A percentile compares a stretch with the other conserved stretches of the same genome.
These are phyloP conservation scores for Collybia mongolica DNA, from an alignment of 768 basidiomycete genomes.

Conservation along the genomic window DNA sequence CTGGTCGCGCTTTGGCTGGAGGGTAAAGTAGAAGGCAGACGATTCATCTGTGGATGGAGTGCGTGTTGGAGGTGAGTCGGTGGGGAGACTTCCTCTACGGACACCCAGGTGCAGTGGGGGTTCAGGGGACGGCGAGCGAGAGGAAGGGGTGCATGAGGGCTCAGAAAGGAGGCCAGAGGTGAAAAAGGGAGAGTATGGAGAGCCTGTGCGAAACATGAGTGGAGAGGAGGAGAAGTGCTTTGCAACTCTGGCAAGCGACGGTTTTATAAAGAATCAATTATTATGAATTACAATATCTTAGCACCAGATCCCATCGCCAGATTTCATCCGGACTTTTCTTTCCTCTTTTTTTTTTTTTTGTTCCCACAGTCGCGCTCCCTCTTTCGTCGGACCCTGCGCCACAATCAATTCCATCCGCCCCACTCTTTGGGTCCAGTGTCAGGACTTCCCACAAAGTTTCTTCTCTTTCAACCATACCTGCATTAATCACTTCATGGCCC, in stretches of 20 bases:
- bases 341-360: too few species aligned
- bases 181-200: constrained; percentile 65
- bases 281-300: too few species aligned
- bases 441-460: neutral
- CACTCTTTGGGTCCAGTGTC: neutral
- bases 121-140: constrained; percentile 7
- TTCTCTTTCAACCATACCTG: too few species aligned
- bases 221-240: too few species aligned
- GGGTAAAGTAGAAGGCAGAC: constrained; percentile 47
- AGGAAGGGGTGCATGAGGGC: constrained; percentile 15
- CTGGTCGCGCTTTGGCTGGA: constrained; percentile 39
- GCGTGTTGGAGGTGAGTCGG: constrained; percentile 19
- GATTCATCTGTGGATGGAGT: constrained; percentile 20
- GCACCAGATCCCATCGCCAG: constrained; percentile 4
- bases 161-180: constrained; percentile 56
- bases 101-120: constrained; percentile 15
- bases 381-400: too few species aligned
- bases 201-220: constrained; percentile 39
- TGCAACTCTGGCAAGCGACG: too few species aligned
- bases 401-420: neutral
- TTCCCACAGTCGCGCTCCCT: too few species aligned
- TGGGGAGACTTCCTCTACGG: constrained; percentile 36
- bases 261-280: neutral
- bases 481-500: too few species aligned
- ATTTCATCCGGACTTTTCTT: too few species aligned